phyloP scores from a whole-genome alignment of 208 protist species.

The Crithidia mellificae region DNA sequence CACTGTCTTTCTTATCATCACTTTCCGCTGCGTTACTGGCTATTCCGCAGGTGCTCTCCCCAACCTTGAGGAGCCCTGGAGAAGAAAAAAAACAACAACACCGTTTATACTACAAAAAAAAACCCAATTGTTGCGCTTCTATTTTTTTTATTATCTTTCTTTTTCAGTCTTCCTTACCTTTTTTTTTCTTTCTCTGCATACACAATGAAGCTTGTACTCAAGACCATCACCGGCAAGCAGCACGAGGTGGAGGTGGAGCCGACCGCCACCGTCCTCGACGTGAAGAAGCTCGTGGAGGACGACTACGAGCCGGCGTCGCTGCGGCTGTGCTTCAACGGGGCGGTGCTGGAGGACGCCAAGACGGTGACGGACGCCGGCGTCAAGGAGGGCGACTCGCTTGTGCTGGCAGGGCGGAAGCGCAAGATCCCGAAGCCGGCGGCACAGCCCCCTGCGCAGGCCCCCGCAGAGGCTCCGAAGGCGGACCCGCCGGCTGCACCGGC shows the following conservation, averaged over 20 bases:
- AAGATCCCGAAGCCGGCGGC: slow-evolving; percentile 50
- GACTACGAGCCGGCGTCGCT: slow-evolving; percentile 74
- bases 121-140: too few relatives aligned
- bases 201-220: slow-evolving; percentile 78
- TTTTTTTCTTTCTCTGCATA: background rate
- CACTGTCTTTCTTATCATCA: too few relatives aligned
- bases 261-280: slow-evolving; percentile 47
- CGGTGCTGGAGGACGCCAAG: slow-evolving; percentile 56
- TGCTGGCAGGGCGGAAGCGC: slow-evolving; percentile 79
- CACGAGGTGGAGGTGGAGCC: slow-evolving; percentile 55
- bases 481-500: slow-evolving; percentile 11
- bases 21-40: too few relatives aligned
- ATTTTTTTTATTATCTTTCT: too few relatives aligned
- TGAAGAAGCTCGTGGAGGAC: slow-evolving; percentile 68
- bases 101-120: too few relatives aligned
- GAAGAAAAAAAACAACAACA: too few relatives aligned
- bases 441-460: background rate
- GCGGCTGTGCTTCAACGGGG: slow-evolving; percentile 77
- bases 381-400: slow-evolving; percentile 55
- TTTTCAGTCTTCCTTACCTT: background rate
- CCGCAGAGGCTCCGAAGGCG: slow-evolving; percentile 12
- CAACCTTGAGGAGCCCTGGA: too few relatives aligned
- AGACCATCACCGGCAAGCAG: slow-evolving; percentile 63
- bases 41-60: too few relatives aligned
- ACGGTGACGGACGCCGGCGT: slow-evolving; percentile 55